These are phyloP conservation scores for Phytophthora podocarpi DNA, from an alignment of 352 stramenopile genomes.

Conservation along the genomic window DNA sequence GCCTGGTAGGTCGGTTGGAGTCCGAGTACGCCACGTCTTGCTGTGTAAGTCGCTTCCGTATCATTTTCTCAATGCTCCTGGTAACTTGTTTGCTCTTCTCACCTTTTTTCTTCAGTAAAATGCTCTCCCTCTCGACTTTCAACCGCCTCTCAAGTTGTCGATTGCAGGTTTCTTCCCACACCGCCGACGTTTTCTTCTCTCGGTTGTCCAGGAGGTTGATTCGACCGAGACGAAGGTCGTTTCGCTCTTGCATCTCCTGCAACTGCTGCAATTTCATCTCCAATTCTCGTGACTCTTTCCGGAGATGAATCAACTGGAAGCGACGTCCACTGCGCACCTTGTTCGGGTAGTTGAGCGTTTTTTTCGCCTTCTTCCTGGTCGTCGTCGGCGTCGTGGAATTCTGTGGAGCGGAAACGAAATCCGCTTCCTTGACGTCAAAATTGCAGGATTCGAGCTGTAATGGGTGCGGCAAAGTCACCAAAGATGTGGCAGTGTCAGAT, in stretches of 20 bases:
- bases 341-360: slow-evolving; percentile 19
- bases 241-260: neutral
- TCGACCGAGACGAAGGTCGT: neutral
- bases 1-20: neutral
- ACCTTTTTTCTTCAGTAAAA: slow-evolving; percentile 20
- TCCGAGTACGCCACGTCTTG: neutral
- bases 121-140: slow-evolving; percentile 27
- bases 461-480: neutral
- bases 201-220: neutral
- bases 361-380: too few relatives aligned
- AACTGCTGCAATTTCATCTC: slow-evolving; percentile 14
- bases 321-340: slow-evolving; percentile 17
- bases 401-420: too few relatives aligned
- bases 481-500: neutral
- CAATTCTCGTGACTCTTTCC: too few relatives aligned
- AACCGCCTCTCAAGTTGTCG: slow-evolving; percentile 17
- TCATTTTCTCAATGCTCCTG: slow-evolving; percentile 22
- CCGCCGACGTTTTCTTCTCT: neutral
- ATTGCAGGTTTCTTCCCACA: slow-evolving; percentile 19
- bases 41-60: slow-evolving; percentile 7
- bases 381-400: slow-evolving; percentile 1
- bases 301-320: slow-evolving; percentile 8
- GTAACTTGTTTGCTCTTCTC: slow-evolving; percentile 19
- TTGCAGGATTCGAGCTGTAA: neutral
- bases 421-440: neutral